phyloP scores from a whole-genome alignment of 352 stramenopile genomes.

The Phytophthora tubulina region DNA sequence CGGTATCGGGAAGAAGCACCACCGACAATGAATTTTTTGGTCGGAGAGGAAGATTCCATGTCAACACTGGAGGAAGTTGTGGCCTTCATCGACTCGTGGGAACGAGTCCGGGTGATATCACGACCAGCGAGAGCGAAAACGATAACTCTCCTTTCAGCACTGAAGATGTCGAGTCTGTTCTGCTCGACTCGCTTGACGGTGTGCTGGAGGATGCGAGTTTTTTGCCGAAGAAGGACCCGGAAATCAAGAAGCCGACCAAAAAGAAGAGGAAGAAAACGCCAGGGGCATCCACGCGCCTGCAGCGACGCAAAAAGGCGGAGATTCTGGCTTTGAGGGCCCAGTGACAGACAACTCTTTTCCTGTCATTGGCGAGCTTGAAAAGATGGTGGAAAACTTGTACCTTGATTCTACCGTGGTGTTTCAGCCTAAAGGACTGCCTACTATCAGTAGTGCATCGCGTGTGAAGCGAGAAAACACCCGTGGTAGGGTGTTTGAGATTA shows the following conservation, averaged over 20 bases:
- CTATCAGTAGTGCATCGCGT: background rate
- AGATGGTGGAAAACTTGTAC: slow-evolving; percentile 29
- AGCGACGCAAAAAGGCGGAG: slow-evolving; percentile 24
- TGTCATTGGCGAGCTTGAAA: slow-evolving; percentile 35
- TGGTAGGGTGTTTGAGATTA: slow-evolving; percentile 30
- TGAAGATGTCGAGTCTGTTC: slow-evolving; percentile 18
- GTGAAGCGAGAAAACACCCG: background rate
- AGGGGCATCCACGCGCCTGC: slow-evolving; percentile 30
- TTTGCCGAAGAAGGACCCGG: slow-evolving; percentile 3
- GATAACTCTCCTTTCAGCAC: slow-evolving; percentile 22
- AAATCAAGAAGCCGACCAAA: background rate
- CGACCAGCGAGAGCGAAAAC: slow-evolving; percentile 27
- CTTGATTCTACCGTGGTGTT: slow-evolving; percentile 32
- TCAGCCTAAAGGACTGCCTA: background rate
- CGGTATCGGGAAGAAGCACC: background rate
- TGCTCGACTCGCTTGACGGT: slow-evolving; percentile 27
- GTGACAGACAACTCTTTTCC: background rate
- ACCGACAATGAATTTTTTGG: slow-evolving; percentile 23
- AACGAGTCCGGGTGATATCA: slow-evolving; percentile 7
- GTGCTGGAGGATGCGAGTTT: slow-evolving; percentile 21
- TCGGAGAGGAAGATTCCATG: slow-evolving; percentile 10
- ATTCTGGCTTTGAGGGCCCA: slow-evolving; percentile 30
- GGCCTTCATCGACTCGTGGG: slow-evolving; percentile 44
- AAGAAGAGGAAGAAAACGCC: slow-evolving; percentile 35
- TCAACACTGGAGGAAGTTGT: slow-evolving; percentile 36